Evolutionary conservation across 208 protist genomes (phyloP), one percentile per base, ranked within the genome.

Genomic region (Acanthamoeba sp.): DNA sequence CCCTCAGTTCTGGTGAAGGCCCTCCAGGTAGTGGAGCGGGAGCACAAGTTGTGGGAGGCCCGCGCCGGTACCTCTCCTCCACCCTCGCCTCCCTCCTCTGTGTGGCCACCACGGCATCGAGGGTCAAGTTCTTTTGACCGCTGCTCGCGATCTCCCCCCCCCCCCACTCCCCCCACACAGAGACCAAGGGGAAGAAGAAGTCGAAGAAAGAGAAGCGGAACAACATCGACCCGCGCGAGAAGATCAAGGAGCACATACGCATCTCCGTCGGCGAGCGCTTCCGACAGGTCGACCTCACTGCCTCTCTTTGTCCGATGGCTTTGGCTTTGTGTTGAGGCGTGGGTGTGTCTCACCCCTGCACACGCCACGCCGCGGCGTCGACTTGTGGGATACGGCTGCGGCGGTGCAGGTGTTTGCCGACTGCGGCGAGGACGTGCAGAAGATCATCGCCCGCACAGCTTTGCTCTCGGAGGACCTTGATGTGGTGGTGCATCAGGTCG

Each of bases 341-440:
- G n/a, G n/a, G n/a, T n/a, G n/a, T n/a, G n/a, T n/a, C n/a, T n/a
- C n/a, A n/a, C n/a, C n/a, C n/a, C n/a, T n/a, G n/a, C n/a, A n/a
- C n/a, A n/a, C n/a, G n/a, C n/a, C n/a, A n/a, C n/a, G n/a, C n/a
- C n/a, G n/a, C n/a, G n/a, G n/a, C n/a, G n/a, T n/a, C n/a, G n/a
- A n/a, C n/a, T n/a, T n/a, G n/a, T n/a, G n/a, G n/a, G n/a, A n/a
- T n/a, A n/a, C n/a, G n/a, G n/a, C n/a, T n/a, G n/a, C n/a, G n/a
- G n/a, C n/a, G n/a, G n/a, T n/a, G 27, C 36, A 87, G 48, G 78
- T 87, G 34, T 87, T 87, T 57, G 78, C 78, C 78, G 78, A 87
- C 42, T 87, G 78, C 29, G 78, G 78, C 7, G 78, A 87, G 27
- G 78, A 87, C n/a, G 48, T 87, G 7, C 78, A 87, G 48, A 48